Base-by-base conservation (phyloP, 331 rosid genomes). In the Telfairia occidentalis region DNA sequence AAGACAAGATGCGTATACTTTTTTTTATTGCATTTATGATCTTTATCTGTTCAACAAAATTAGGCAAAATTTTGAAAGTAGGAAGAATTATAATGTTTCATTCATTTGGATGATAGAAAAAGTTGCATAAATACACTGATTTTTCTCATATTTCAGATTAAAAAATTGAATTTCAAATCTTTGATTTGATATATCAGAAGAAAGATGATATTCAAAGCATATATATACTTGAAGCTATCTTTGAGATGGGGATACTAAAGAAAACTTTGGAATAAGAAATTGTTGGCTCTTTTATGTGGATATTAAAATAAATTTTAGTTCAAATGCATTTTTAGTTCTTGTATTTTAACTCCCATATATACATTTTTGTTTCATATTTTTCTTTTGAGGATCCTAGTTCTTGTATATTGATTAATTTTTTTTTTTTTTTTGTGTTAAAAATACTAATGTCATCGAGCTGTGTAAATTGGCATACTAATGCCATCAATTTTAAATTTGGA, bases 101-200 rank as follows among this genome's bases (percentile, higher is more conserved):
- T 67, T 67, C 37, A 43, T 42, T 69, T 69, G 75, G 40, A 45
- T 70, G 75, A 29, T 46, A 46, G 12, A 46, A 28, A 70, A 28
- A 70, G 42, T 70, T 16, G 28, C 23, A 70, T 70, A 42, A 70
- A 16, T 29, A 70, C 26, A 15, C 13, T 45, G 3, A 43, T 38
- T 38, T 24, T 69, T 24, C 38, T 11, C 49, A 21, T 66, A 9
- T 23, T 40, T 66, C 19, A 21, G 2, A 69, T 43, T 69, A 13
- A 43, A 69, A 46, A 45, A 15, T 70, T 70, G 7, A 46, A 70
- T 43, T 70, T 70, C 21, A 45, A 70, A 70, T 42, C 42, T 70
- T 70, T 46, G 75, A 70, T 70, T 70, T 67, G 73, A 67, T 67
- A 40, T 67, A 67, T 38, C 37, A 40, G n/a, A 35, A 65, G 7